phyloP scores from a whole-genome alignment of 805 yeast species.

The Metschnikowia cubensis region DNA sequence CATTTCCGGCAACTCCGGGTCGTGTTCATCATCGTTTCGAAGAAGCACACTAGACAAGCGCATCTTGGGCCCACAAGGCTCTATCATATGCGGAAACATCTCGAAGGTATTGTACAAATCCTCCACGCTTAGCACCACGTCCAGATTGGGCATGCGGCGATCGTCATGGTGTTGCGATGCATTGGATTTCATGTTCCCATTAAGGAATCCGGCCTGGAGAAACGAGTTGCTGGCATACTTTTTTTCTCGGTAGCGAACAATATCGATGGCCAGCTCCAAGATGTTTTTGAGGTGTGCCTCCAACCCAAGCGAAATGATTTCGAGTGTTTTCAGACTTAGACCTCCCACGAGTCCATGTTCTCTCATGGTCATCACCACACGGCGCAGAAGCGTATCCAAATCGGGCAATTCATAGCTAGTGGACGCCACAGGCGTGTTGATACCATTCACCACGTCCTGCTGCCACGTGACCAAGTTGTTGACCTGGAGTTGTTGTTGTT shows the following conservation, averaged over 20 bases:
- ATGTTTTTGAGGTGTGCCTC: slow-evolving; percentile 75
- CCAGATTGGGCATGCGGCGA: slow-evolving; percentile 1
- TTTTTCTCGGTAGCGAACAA: slow-evolving; percentile 57
- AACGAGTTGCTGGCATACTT: slow-evolving; percentile 40
- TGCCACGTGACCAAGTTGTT: slow-evolving; percentile 75
- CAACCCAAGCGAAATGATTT: slow-evolving; percentile 71
- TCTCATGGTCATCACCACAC: slow-evolving; percentile 78
- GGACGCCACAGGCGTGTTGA: slow-evolving; percentile 73
- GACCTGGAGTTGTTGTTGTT: slow-evolving; percentile 41
- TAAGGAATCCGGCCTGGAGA: slow-evolving; percentile 21
- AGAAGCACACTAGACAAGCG: slow-evolving; percentile 48
- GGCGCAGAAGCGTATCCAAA: slow-evolving; percentile 55
- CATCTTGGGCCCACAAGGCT: slow-evolving; percentile 59
- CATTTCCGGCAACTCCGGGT: slow-evolving; percentile 25
- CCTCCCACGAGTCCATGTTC: slow-evolving; percentile 87
- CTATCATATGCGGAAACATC: slow-evolving; percentile 62
- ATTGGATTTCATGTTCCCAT: slow-evolving; percentile 1
- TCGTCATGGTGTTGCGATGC: background rate
- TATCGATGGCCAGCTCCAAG: slow-evolving; percentile 70
- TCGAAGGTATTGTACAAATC: slow-evolving; percentile 64
- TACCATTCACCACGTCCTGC: slow-evolving; percentile 84
- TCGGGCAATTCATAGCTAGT: slow-evolving; percentile 85
- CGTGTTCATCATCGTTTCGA: slow-evolving; percentile 49
- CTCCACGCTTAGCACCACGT: slow-evolving; percentile 53
- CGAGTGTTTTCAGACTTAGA: slow-evolving; percentile 74